Conservation (phyloP, 2,329 filamentous ascomycete genomes). For the Elsinoe australis region DNA sequence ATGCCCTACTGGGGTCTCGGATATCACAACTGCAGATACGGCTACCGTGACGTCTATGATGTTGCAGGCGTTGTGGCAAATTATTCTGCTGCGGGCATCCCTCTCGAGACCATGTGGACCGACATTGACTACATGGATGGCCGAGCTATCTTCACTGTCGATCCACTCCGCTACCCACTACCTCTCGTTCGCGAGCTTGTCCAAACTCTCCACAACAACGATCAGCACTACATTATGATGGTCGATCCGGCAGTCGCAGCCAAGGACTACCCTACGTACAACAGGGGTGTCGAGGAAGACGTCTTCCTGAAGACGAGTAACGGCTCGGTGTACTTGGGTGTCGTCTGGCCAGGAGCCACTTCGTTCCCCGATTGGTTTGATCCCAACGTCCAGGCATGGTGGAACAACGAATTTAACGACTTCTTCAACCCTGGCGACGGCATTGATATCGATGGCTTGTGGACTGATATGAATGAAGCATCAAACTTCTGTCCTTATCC, state of each 20-base stretch:
- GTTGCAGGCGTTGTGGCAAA: slow-evolving; percentile 62
- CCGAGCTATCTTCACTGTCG: slow-evolving; percentile 56
- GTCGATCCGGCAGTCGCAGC: slow-evolving; percentile 59
- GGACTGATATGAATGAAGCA: slow-evolving; percentile 58
- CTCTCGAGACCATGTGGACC: slow-evolving; percentile 66
- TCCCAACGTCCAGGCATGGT: slow-evolving; percentile 56
- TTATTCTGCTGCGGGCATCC: slow-evolving; percentile 57
- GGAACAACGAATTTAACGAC: slow-evolving; percentile 57
- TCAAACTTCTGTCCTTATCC: slow-evolving; percentile 46
- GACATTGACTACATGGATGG: slow-evolving; percentile 46
- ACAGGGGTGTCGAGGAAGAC: slow-evolving; percentile 52
- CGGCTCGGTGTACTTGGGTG: slow-evolving; percentile 50
- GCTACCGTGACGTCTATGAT: slow-evolving; percentile 52
- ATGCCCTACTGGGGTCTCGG: slow-evolving; percentile 48
- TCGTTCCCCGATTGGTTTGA: slow-evolving; percentile 61
- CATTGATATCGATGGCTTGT: slow-evolving; percentile 68
- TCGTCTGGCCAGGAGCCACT: slow-evolving; percentile 64
- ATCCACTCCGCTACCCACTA: slow-evolving; percentile 56
- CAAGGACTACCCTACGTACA: slow-evolving; percentile 48
- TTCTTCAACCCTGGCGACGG: slow-evolving; percentile 60
- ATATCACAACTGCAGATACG: slow-evolving; percentile 44
- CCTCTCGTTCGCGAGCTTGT: slow-evolving; percentile 57
- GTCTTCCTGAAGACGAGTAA: slow-evolving; percentile 49
- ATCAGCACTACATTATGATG: slow-evolving; percentile 51
- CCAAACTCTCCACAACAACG: slow-evolving; percentile 44